Evolutionary conservation across 2,329 filamentous ascomycete genomes (phyloP).

Genomic region (Fusarium sp.): DNA sequence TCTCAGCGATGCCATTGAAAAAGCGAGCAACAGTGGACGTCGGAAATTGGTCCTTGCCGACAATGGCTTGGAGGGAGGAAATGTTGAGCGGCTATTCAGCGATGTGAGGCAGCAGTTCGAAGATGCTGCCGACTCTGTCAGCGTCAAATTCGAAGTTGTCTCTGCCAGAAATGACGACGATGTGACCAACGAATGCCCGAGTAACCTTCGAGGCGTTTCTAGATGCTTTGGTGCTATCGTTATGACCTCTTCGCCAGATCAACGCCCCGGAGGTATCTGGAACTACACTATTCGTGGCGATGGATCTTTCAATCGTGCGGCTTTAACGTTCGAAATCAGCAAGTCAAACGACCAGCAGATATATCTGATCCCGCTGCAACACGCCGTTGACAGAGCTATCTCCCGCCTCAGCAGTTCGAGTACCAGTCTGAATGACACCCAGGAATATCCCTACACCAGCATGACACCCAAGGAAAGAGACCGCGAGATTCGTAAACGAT

Average conservation of each 20-base stretch:
- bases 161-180: slow-evolving; percentile 67
- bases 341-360: slow-evolving; percentile 80
- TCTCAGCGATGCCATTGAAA: slow-evolving; percentile 72
- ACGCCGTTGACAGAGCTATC: slow-evolving; percentile 81
- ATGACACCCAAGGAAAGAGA: slow-evolving; percentile 75
- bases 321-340: slow-evolving; percentile 72
- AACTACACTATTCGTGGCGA: slow-evolving; percentile 89
- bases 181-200: slow-evolving; percentile 72
- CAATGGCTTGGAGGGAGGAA: slow-evolving; percentile 75
- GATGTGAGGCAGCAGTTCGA: slow-evolving; percentile 69
- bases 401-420: slow-evolving; percentile 62
- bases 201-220: slow-evolving; percentile 74
- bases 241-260: slow-evolving; percentile 79
- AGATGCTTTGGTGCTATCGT: slow-evolving; percentile 79
- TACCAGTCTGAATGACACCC: slow-evolving; percentile 53
- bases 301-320: slow-evolving; percentile 69
- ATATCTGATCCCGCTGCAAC: slow-evolving; percentile 83
- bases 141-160: slow-evolving; percentile 66
- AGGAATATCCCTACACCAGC: slow-evolving; percentile 83
- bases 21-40: slow-evolving; percentile 67
- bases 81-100: slow-evolving; percentile 79
- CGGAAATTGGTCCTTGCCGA: slow-evolving; percentile 83
- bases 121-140: slow-evolving; percentile 65
- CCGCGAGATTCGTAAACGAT: slow-evolving; percentile 73
- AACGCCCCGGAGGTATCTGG: slow-evolving; percentile 77